These are phyloP conservation scores for Fusarium sp. DNA, from an alignment of 2,329 filamentous ascomycete genomes.

Conservation along the genomic window DNA sequence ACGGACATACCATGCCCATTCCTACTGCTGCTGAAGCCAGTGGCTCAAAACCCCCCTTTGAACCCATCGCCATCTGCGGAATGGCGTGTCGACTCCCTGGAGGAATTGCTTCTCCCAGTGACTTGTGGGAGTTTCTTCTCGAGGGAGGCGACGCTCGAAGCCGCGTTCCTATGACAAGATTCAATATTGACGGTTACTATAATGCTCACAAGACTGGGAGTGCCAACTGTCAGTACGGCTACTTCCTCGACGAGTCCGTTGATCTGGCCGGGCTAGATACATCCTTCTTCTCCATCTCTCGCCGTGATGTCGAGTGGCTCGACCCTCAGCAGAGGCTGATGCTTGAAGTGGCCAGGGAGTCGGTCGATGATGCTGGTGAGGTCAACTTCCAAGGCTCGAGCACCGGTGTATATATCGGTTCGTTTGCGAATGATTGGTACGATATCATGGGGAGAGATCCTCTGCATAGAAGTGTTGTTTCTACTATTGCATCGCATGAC, in stretches of 20 bases:
- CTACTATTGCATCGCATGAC: background rate
- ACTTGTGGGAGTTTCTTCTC: background rate
- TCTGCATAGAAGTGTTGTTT: background rate
- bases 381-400: background rate
- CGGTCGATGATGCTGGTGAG: background rate
- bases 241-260: background rate
- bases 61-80: background rate
- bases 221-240: background rate
- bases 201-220: background rate
- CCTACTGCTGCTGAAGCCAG: background rate
- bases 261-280: background rate
- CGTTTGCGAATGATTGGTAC: background rate
- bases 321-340: background rate
- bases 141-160: background rate
- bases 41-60: background rate
- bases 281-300: background rate
- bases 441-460: background rate
- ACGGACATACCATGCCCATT: background rate
- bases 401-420: background rate
- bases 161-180: background rate
- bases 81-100: background rate
- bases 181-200: background rate
- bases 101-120: background rate
- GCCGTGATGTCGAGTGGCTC: background rate
- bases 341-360: background rate